phyloP scores from a whole-genome alignment of 2,329 filamentous ascomycete genomes.

The Neofusicoccum laricinum region DNA sequence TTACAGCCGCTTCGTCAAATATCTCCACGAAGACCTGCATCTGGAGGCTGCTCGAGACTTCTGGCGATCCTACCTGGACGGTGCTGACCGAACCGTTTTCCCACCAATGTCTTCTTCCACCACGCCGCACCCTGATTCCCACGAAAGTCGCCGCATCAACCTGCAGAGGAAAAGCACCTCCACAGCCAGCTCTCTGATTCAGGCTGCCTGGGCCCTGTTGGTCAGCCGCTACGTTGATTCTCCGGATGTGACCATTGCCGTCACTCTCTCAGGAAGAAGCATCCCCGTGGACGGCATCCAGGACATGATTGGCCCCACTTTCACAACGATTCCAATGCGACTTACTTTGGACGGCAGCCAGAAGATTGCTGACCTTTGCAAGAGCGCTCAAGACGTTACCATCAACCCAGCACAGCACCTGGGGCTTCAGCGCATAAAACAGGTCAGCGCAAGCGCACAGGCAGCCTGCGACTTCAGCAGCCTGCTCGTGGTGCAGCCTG shows the following conservation, averaged over 20 bases:
- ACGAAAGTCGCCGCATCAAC: slow-evolving; percentile 25
- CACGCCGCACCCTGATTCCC: slow-evolving; percentile 24
- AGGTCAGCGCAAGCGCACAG: slow-evolving; percentile 41
- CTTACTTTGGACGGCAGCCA: slow-evolving; percentile 27
- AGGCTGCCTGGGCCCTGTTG: slow-evolving; percentile 32
- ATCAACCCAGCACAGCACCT: slow-evolving; percentile 22
- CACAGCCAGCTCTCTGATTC: slow-evolving; percentile 27
- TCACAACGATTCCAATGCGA: slow-evolving; percentile 39
- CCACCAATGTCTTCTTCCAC: slow-evolving; percentile 27
- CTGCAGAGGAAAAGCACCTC: slow-evolving; percentile 23
- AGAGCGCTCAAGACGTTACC: background rate
- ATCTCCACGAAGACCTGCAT: slow-evolving; percentile 25
- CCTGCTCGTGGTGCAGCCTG: slow-evolving; percentile 7
- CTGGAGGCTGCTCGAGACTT: slow-evolving; percentile 25
- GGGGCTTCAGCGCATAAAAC: slow-evolving; percentile 29
- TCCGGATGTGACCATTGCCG: slow-evolving; percentile 33
- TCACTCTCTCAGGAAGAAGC: slow-evolving; percentile 36
- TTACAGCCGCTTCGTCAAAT: slow-evolving; percentile 34
- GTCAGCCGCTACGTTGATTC: slow-evolving; percentile 26
- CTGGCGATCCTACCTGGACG: slow-evolving; percentile 33
- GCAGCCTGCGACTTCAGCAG: background rate
- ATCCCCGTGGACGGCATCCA: slow-evolving; percentile 31
- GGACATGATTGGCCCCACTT: slow-evolving; percentile 35
- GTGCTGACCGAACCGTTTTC: slow-evolving; percentile 32
- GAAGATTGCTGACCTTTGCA: slow-evolving; percentile 26